phyloP scores from a whole-genome alignment of 108 stramenopile species.

The Nitzschia sp. region DNA sequence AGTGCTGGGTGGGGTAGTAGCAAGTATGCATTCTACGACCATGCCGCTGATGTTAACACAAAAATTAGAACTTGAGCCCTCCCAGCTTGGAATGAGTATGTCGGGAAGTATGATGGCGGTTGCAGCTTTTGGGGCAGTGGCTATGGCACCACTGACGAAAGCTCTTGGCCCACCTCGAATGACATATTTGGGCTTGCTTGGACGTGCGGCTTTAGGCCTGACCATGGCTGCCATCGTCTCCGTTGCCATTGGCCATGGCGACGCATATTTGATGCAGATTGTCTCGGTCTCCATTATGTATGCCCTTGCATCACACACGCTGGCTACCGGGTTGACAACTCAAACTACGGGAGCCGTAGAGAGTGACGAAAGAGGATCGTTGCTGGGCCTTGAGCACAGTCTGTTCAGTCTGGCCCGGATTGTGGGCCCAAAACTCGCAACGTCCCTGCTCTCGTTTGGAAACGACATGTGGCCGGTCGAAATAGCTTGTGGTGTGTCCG shows the following conservation, averaged over 20 bases:
- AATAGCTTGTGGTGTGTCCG: slow-evolving; percentile 23
- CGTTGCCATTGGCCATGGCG: background rate
- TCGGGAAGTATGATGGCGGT: slow-evolving; percentile 60
- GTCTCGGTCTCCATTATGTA: slow-evolving; percentile 40
- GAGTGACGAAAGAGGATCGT: slow-evolving; percentile 56
- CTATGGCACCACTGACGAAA: slow-evolving; percentile 50
- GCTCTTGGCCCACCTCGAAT: slow-evolving; percentile 39
- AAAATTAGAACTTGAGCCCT: slow-evolving; percentile 42
- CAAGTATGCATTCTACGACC: slow-evolving; percentile 61
- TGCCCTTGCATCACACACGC: slow-evolving; percentile 61
- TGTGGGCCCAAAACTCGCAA: slow-evolving; percentile 62
- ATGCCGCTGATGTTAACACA: slow-evolving; percentile 62
- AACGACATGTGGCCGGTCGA: slow-evolving; percentile 28
- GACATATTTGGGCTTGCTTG: slow-evolving; percentile 42
- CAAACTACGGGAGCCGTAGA: slow-evolving; percentile 66
- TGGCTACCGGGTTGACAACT: slow-evolving; percentile 78
- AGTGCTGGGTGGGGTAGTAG: slow-evolving; percentile 61
- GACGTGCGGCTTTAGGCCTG: slow-evolving; percentile 27
- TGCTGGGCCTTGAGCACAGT: slow-evolving; percentile 82
- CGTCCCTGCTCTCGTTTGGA: slow-evolving; percentile 30
- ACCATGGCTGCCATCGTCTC: slow-evolving; percentile 40
- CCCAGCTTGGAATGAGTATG: slow-evolving; percentile 65
- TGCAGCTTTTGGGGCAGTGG: slow-evolving; percentile 66
- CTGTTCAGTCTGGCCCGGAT: slow-evolving; percentile 76
- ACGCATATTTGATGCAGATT: slow-evolving; percentile 12